Evolutionary conservation across 768 basidiomycete species (phyloP).

Genomic region (Multifurca ochricompacta): DNA sequence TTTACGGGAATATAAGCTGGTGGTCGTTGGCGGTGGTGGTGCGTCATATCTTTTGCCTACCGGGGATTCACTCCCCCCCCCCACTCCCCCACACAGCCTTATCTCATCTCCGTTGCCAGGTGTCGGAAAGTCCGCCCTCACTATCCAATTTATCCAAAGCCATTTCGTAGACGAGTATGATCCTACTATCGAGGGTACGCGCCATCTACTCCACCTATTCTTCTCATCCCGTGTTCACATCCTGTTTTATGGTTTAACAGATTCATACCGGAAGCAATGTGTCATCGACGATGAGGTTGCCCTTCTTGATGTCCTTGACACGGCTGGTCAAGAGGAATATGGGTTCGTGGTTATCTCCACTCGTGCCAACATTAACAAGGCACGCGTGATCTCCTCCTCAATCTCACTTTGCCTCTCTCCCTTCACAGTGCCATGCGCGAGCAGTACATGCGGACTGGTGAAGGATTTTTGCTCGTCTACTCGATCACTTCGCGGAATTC

Average conservation of each 20-base stretch:
- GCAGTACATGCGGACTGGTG: constrained; percentile 98
- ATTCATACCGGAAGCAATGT: constrained; percentile 96
- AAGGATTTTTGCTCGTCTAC: constrained; percentile 96
- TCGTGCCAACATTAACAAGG: constrained; percentile 5
- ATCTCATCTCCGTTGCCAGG: constrained; percentile 30
- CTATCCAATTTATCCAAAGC: constrained; percentile 97
- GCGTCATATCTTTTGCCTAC: constrained; percentile 22
- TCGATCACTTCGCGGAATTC: constrained; percentile 97
- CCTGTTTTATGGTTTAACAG: constrained; percentile 33
- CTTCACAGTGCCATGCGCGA: constrained; percentile 86
- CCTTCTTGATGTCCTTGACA: constrained; percentile 92
- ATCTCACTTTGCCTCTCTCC: neutral
- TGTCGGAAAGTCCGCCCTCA: constrained; percentile 85
- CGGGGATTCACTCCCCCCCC: neutral
- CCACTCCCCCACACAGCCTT: too few relatives aligned
- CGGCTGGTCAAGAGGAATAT: constrained; percentile 97
- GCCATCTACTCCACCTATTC: neutral
- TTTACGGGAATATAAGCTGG: constrained; percentile 95
- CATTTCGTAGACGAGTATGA: constrained; percentile 92
- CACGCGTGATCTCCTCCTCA: neutral
- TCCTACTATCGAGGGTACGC: constrained; percentile 86
- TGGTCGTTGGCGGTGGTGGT: constrained; percentile 98
- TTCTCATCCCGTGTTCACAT: neutral
- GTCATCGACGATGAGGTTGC: constrained; percentile 99
- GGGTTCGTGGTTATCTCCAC: constrained; percentile 50